These are phyloP conservation scores for Aspergillus sparsus DNA, from an alignment of 495 filamentous ascomycete species.

Conservation along the genomic window DNA sequence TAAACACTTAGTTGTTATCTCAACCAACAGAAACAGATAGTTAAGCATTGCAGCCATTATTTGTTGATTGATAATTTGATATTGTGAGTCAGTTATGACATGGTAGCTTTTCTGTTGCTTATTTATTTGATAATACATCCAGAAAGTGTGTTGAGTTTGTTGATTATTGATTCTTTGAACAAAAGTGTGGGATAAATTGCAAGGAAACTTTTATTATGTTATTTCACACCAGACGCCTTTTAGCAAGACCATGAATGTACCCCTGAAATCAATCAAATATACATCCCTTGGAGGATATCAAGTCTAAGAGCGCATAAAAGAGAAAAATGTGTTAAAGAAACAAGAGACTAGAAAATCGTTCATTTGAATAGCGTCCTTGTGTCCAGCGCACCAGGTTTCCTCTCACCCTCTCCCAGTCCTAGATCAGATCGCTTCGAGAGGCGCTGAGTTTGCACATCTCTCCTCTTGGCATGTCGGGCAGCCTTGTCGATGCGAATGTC, in stretches of 20 bases:
- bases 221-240: conserved; percentile 42
- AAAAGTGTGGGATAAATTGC: background rate
- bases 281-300: conserved; percentile 43
- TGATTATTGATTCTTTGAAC: no score
- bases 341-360: conserved; percentile 27
- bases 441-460: conserved; percentile 70
- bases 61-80: background rate
- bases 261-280: conserved; percentile 43
- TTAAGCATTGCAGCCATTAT: no score
- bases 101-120: background rate
- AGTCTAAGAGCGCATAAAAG: conserved; percentile 32
- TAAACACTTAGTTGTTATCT: background rate
- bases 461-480: conserved; percentile 67
- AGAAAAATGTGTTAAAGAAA: conserved; percentile 20
- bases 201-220: conserved; percentile 24
- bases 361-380: conserved; percentile 79
- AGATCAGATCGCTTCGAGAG: conserved; percentile 73
- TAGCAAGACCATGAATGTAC: conserved; percentile 39
- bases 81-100: background rate
- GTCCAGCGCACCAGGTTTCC: conserved; percentile 71
- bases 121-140: background rate
- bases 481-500: conserved; percentile 77
- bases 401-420: conserved; percentile 68
- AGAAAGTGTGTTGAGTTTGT: no score
- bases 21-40: background rate